Base-by-base conservation (phyloP, 805 yeast species). In the Lipomyces starkeyi region DNA sequence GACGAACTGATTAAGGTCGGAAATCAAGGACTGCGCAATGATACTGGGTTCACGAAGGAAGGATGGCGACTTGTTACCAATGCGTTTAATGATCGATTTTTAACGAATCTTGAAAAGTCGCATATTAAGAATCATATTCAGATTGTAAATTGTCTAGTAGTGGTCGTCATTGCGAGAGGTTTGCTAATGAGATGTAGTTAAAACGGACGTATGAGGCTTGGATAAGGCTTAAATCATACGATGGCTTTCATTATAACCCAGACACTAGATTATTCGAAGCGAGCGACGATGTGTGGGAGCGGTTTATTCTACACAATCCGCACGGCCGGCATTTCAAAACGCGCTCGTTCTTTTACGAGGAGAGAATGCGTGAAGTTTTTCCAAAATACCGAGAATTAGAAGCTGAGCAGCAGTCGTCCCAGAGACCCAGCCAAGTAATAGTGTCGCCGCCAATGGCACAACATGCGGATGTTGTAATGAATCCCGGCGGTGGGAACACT, bases 51-150 rank as follows among this genome's bases (percentile, higher is more conserved):
- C 40, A 58, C 66, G 20, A 68, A 68, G 37, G 66, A 61, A 40
- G 71, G 65, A 32, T 68, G 71, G 71, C 62, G 66, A 11, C 47
- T 52, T 37, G 62, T 65, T 14, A 66, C 71, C 9, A 35, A 54
- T 20, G 47, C 66, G 32, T 65, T 68, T 32, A 68, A 68, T 54
- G 32, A 40, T 25, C 59, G 62, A 32, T 68, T 65, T 40, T 25
- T 3, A 7, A 65, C 69, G 3, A 62, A 43, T 32, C 52, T 68
- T 53, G 71, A 68, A 20, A 64, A 66, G 49, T 63, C 68, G 32
- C 69, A 68, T 54, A 32, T 68, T 4, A 68, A 68, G 62, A 68
- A 68, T 34, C 71, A 68, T 43, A 40, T 65, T 17, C 71, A 68
- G 40, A 59, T 65, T 17, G 68, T 68, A 43, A 5, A 68, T 49